Evolutionary conservation across 176 grass and related monocot species (phyloP), one percentile per base, ranked within the genome.

Genomic region (Thalia dealbata): DNA sequence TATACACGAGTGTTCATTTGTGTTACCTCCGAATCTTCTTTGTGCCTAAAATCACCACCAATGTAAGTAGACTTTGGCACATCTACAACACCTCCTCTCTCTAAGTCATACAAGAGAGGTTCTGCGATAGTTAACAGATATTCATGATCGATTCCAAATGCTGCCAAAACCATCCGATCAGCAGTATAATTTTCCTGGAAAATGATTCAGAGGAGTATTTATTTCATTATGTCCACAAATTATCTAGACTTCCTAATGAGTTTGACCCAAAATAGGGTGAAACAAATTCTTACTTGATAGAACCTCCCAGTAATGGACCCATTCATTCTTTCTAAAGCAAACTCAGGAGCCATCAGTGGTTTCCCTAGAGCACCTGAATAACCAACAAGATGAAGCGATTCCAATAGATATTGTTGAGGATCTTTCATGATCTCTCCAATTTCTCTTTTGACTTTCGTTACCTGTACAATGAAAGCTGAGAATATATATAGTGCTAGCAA

Each of bases 181-280:
- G 93, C 93, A 35, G 93, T 88, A 66, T 82, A 97, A 41, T 92
- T 92, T 52, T 92, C 87, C 93, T 92, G 85, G 14, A 30, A 61
- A 58, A n/a, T 73, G 18, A 13, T 44, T 44, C 28, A 69, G 42
- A 50, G 48, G 28, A 73, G 22, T 42, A 9, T 67, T 67, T 19
- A 18, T 41, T 67, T 22, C 9, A 9, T 45, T 51, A 26, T 32
- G 23, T 14, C 2, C 15, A 52, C 7, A 68, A 1, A 62, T 43
- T 22, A n/a, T 68, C n/a, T 44, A 21, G 27, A 68, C 44, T 32
- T 72, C 14, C 12, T 23, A 50, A 52, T 44, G 23, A 11, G 16
- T n/a, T 52, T 60, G 0, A 68, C 45, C 14, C 24, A 21, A 35
- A 58, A 7, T 35, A 25, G 16, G 27, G 52, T 28, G 13, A 12